Base-by-base conservation (phyloP, 2,329 filamentous ascomycete species). In the Coleophoma eucalyptorum region DNA sequence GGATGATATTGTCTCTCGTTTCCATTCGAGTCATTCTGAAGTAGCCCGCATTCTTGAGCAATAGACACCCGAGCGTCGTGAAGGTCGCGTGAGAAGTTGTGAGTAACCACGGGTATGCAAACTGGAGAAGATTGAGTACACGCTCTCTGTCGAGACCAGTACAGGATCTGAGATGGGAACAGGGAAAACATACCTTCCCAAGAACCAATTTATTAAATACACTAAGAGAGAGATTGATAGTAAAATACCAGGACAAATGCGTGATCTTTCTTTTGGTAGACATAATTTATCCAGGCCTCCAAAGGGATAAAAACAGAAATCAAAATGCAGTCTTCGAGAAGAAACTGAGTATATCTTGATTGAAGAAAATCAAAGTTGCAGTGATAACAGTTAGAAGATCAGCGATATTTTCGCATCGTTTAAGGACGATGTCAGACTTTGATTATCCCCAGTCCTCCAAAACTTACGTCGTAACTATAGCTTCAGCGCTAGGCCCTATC, bases 101-200 rank as follows among this genome's bases (percentile, higher is more conserved):
- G 35, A 84, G 67, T n/a, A 84, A 74, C 77, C 80, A 84, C 42
- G 81, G 81, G 60, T 80, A 82, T 44, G 72, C 68, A 57, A 83
- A 82, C 76, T 83, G 33, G 10, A 35, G 10, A 35, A 10, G n/a
- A n/a, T n/a, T n/a, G n/a, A n/a, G n/a, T n/a, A n/a, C n/a, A n/a
- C n/a, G n/a, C n/a, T n/a, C n/a, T n/a, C n/a, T n/a, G n/a, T 35
- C 33, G 15, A 10, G 10, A 35, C 10, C 33, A 10, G 10, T 35
- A 35, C 33, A 35, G 33, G 10, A 10, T 35, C 10, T 35, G 33
- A 35, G 15, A 35, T 35, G 10, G 10, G 15, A 35, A 10, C 10
- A 35, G 33, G 10, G 10, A 15, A 15, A 15, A 10, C 33, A 35
- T 10, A 35, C 33, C 33, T 35, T 35, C 10, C 33, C 33, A 15